Base-by-base conservation (phyloP, 2,329 filamentous ascomycete genomes). In the Mycosphaerella sp. region DNA sequence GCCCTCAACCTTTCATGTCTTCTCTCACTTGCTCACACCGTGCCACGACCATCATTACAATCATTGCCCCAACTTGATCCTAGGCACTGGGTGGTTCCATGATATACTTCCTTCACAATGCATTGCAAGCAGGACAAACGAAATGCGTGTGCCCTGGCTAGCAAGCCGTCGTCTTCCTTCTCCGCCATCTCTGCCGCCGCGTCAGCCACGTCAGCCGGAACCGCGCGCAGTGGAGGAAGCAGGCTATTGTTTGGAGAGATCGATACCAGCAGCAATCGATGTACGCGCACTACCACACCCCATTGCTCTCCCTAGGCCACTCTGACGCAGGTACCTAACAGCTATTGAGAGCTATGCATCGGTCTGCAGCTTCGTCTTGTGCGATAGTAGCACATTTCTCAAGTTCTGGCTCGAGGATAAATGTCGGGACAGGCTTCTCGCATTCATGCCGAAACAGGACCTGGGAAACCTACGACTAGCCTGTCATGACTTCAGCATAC, bases 401-500 rank as follows among this genome's bases (percentile, higher is more conserved):
- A 69, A 71, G 50, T 75, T 76, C 64, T 77, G 74, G 74, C 65
- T 75, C 35, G 71, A 71, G 44, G 73, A 76, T 47, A 60, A 62
- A 46, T 75, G 73, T 59, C 73, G 74, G 55, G 69, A 75, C 32
- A 67, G 63, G 21, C 64, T 76, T 30, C 67, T 76, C 12, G 68
- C 68, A 14, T 66, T 70, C 40, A 56, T 75, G 8, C 66, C 72
- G 10, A 61, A 66, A 37, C 62, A 67, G 36, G 73, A 75, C 53
- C 64, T 76, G 25, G 66, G 69, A 36, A 71, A 66, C 59, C 60
- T 89, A 47, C 81, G 86, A 54, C 76, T 85, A 49, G 77, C 82
- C 61, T 86, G 80, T 62, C 82, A 84, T 62, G 82, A 85, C 60
- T 85, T 82, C 70, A 84, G 82, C 67, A 81, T 84, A 59, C 75